Percentiles rank a stretch among this genome's conserved stretches.
Conservation (phyloP, 345 rosid genomes). For the Citrus reticulata region DNA sequence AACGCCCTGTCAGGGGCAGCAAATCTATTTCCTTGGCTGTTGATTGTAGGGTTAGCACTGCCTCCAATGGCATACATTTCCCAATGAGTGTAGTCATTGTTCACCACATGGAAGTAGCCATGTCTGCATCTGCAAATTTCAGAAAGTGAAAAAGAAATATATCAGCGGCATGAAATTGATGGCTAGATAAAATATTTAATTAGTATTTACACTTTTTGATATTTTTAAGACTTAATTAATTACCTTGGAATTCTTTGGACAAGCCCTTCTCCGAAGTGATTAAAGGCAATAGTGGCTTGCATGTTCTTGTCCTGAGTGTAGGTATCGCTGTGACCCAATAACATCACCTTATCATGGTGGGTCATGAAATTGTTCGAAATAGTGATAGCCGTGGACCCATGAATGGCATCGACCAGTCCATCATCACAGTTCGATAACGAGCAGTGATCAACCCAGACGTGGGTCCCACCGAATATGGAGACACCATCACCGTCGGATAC, state of each 20-base stretch:
- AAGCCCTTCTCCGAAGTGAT: conserved; percentile 87
- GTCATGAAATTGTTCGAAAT: conserved; percentile 76
- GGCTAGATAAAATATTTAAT: background rate
- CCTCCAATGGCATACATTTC: conserved; percentile 92
- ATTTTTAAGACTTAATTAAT: background rate
- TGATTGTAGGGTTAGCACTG: conserved; percentile 76
- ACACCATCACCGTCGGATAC: conserved; percentile 82
- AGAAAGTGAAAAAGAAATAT: background rate
- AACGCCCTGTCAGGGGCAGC: conserved; percentile 47
- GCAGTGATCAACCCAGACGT: conserved; percentile 81
- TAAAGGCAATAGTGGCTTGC: conserved; percentile 85
- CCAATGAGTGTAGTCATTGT: conserved; percentile 91
- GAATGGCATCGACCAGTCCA: conserved; percentile 69
- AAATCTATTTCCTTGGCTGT: conserved; percentile 84
- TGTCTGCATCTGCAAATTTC: conserved; percentile 54
- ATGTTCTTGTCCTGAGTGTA: conserved; percentile 67
- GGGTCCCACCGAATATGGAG: conserved; percentile 76
- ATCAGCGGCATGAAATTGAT: background rate
- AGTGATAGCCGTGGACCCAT: conserved; percentile 73
- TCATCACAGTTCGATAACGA: conserved; percentile 68
- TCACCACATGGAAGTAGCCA: conserved; percentile 91
- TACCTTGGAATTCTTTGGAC: conserved; percentile 89
- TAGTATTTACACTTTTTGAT: too few species aligned
- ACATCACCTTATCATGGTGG: conserved; percentile 81
- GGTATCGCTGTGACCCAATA: conserved; percentile 70